Conservation (phyloP, 139 green algal genomes). For the Astrephomene gubernaculifera region DNA sequence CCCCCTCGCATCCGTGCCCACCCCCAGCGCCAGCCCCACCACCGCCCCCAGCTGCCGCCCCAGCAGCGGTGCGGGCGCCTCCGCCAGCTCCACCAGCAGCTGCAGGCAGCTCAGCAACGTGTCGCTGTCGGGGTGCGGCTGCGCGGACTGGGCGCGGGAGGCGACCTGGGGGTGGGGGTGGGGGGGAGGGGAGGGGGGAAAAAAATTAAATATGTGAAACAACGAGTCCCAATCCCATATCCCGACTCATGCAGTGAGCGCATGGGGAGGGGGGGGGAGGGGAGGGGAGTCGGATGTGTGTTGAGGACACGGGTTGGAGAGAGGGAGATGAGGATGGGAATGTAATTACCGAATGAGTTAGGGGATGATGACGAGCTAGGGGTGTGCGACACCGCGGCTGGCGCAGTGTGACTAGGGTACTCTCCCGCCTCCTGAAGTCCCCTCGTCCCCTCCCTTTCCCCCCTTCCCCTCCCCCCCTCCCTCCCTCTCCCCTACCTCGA, state of each 20-base stretch:
- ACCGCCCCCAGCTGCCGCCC: constrained; percentile 60
- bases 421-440: too few relatives aligned
- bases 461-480: neutral
- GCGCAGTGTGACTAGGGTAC: too few relatives aligned
- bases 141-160: neutral
- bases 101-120: constrained; percentile 62
- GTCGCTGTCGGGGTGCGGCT: constrained; percentile 49
- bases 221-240: too few relatives aligned
- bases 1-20: constrained; percentile 51
- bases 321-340: neutral
- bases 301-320: too few relatives aligned
- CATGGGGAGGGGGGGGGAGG: too few relatives aligned
- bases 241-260: too few relatives aligned
- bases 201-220: too few relatives aligned
- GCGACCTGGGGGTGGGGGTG: constrained; percentile 27
- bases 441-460: neutral
- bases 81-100: constrained; percentile 70
- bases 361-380: too few relatives aligned
- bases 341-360: neutral
- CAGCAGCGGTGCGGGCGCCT: constrained; percentile 66
- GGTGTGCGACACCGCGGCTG: too few relatives aligned
- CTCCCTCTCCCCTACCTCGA: constrained; percentile 49
- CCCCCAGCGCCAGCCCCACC: constrained; percentile 63
- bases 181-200: too few relatives aligned
- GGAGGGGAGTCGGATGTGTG: too few relatives aligned